Base-by-base conservation (phyloP, 2,329 filamentous ascomycete genomes). In the Fusarium pininemorale region DNA sequence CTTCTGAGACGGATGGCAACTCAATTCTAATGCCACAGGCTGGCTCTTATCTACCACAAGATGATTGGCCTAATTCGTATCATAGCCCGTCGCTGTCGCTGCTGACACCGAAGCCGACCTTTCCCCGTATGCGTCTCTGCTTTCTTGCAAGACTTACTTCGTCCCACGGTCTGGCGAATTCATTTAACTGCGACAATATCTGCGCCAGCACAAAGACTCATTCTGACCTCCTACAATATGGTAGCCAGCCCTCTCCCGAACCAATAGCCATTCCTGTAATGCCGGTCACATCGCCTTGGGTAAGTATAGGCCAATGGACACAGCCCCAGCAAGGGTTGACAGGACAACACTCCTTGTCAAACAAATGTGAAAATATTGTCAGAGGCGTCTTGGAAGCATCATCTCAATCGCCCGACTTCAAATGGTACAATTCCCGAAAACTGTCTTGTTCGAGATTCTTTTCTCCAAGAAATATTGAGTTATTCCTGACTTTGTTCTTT, bases 391-490 rank as follows among this genome's bases (percentile, higher is more conserved):
- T 12, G 15, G 18, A 22, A 12, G 13, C 15, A 20, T 11, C 24
- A 13, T 28, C 35, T 38, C 50, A 35, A 24, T 5, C 2, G 6
- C 20, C 13, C 11, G 16, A 54, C 22, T 12, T 6, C 2, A 22
- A 8, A 7, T 28, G 20, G 35, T 7, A 24, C 6, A 26, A 5
- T 3, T 26, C 42, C 15, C n/a, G 6, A 6, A 48, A 66, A 24
- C 24, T 38, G 5, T 51, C 69, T 9, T 71, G 57, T 20, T 24
- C 51, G 12, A 35, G 28, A 4, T 74, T 71, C 51, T 74, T 73
- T 39, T 73, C 70, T 7, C 63, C 66, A 5, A 20, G 16, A 7
- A 74, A 73, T 18, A 37, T 73, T 11, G 70, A 71, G 5, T 32
- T 26, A 5, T 73, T 65, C 10, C n/a, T 73, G 5, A 22, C 14